These are phyloP conservation scores for Globisporangium apiculatum DNA, from an alignment of 352 stramenopile species.

Conservation along the genomic window DNA sequence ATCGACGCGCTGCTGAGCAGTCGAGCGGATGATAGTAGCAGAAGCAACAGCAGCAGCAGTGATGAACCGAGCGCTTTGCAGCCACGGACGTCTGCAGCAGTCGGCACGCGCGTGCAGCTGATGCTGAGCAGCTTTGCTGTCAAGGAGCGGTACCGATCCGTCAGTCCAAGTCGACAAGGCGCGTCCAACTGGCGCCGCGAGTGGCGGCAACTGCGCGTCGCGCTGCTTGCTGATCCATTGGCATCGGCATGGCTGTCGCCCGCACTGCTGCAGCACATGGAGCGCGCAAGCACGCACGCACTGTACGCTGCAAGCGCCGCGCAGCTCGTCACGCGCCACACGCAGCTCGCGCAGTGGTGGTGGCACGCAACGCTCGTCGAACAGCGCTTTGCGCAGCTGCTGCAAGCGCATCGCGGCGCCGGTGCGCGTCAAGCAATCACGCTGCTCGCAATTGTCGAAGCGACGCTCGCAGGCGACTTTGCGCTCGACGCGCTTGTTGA, in stretches of 20 bases:
- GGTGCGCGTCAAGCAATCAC: conserved; percentile 9
- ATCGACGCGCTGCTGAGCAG: conserved; percentile 16
- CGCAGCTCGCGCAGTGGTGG: conserved; percentile 41
- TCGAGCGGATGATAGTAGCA: too few species aligned
- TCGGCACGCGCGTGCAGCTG: conserved; percentile 13
- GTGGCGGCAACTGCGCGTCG: conserved; percentile 51
- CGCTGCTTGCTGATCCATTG: conserved; percentile 10
- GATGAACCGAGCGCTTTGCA: conserved; percentile 7
- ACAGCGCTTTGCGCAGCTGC: conserved; percentile 16
- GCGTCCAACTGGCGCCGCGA: conserved; percentile 38
- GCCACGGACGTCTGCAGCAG: neutral
- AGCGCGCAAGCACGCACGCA: conserved; percentile 34
- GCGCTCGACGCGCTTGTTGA: conserved; percentile 36
- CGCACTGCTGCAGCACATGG: conserved; percentile 22
- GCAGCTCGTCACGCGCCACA: conserved; percentile 20
- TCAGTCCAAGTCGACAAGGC: conserved; percentile 1
- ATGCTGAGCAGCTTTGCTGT: conserved; percentile 42
- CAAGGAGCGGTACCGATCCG: conserved; percentile 22
- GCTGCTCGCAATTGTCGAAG: conserved; percentile 25
- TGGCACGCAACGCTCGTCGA: conserved; percentile 36
- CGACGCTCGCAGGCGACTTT: conserved; percentile 18
- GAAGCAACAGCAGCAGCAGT: neutral
- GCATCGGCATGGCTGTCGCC: conserved; percentile 8
- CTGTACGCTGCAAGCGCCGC: conserved; percentile 29
- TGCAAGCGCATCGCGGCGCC: neutral